These are phyloP conservation scores for Crepidotus variabilis DNA, from an alignment of 768 basidiomycete genomes.

Conservation along the genomic window DNA sequence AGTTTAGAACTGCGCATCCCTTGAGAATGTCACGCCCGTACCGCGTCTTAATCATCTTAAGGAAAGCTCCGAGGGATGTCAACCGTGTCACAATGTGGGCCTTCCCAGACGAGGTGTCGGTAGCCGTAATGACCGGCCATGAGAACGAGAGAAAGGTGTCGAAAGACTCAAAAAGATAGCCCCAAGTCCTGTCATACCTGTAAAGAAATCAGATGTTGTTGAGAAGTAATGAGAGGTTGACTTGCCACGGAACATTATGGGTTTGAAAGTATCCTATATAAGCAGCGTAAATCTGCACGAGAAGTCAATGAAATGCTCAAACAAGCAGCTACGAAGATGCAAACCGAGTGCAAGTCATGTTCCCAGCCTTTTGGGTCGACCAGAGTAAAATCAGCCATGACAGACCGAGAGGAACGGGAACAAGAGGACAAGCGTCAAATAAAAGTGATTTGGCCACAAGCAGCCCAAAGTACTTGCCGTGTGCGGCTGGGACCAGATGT, in stretches of 20 bases:
- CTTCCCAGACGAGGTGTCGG: conserved; percentile 65
- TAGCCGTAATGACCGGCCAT: conserved; percentile 79
- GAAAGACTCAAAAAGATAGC: conserved; percentile 72
- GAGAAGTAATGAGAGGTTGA: background rate
- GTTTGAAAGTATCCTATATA: conserved; percentile 79
- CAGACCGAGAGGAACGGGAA: background rate
- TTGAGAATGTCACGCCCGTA: conserved; percentile 17
- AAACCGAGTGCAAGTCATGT: conserved; percentile 73
- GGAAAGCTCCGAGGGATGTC: conserved; percentile 66
- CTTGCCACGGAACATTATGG: conserved; percentile 63
- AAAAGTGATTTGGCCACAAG: background rate
- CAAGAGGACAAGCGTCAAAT: background rate
- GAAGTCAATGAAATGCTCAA: background rate
- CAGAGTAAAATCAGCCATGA: conserved; percentile 62
- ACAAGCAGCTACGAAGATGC: conserved; percentile 15
- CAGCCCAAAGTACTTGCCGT: background rate
- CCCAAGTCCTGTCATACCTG: conserved; percentile 83
- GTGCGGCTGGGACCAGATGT: background rate
- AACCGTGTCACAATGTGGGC: conserved; percentile 80
- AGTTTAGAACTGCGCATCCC: background rate
- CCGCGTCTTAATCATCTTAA: conserved; percentile 87
- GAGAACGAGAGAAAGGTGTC: conserved; percentile 77
- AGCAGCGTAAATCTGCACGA: conserved; percentile 55
- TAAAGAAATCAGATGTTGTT: conserved; percentile 1
- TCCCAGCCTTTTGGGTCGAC: conserved; percentile 79